Base-by-base conservation (phyloP, 2,329 filamentous ascomycete genomes). In the Phoma sp. region DNA sequence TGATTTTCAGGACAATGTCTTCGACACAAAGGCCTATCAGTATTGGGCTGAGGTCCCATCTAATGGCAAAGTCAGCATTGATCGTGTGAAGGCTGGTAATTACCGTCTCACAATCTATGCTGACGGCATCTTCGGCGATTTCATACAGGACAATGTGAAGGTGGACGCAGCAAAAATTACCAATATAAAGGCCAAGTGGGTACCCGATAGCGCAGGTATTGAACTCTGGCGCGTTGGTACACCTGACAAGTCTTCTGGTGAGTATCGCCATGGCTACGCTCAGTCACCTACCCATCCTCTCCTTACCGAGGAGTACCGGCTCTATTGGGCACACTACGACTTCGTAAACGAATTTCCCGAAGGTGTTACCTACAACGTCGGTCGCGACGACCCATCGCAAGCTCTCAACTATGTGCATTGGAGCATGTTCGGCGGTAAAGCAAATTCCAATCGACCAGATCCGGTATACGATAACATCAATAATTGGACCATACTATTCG, bases 331-430 rank as follows among this genome's bases (percentile, higher is more conserved):
- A 0, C 77, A 76, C 0, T 84, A 86, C 61, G 84, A 87, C 66
- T 88, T 83, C 67, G 75, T 78, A 0, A 70, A 73, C 1, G 84
- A 88, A 36, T 87, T 86, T 60, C 84, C 85, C 0, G 58, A 80
- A 0, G 84, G 85, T 4, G 78, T 88, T 0, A 76, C 74, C n/a
- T 88, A 83, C 72, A 79, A 79, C 22, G 79, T 88, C 2, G 84
- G 84, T 10, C 70, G 80, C 64, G 81, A 79, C 58, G 72, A 83
- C 23, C 76, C 75, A 10, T 72, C 71, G 0, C 68, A 72, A 4
- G 83, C 86, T 58, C 75, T 86, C 54, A 88, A 88, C 69, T 86
- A 86, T 46, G 81, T 87, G 4, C 86, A 88, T 65, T 88, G 85
- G 86, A 82, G 80, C 55, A 82, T 85, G 8, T 86, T 85, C 61